A percentile compares a stretch with the other conserved stretches of the same genome.
These are phyloP conservation scores for Neurospora hispaniola DNA, from an alignment of 495 filamentous ascomycete species.

Conservation along the genomic window DNA sequence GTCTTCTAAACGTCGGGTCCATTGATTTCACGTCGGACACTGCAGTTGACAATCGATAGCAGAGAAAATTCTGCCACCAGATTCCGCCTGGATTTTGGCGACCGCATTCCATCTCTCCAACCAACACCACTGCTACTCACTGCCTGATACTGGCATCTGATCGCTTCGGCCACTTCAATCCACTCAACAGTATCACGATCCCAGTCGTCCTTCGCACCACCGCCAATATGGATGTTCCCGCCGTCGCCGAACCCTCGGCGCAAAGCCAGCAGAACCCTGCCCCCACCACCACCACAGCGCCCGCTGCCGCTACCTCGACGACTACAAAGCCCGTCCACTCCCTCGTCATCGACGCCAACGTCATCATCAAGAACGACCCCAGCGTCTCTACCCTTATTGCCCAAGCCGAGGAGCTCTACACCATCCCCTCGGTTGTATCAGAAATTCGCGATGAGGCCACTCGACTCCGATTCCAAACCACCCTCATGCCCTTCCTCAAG, in stretches of 20 bases:
- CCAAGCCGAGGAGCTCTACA: conserved; percentile 68
- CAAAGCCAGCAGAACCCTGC: conserved; percentile 14
- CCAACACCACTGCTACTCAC: background rate
- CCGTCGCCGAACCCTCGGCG: conserved; percentile 3
- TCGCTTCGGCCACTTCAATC: background rate
- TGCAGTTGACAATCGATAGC: background rate
- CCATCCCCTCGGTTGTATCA: conserved; percentile 72
- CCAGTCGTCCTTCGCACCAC: background rate
- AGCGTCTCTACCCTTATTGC: conserved; percentile 64
- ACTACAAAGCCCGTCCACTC: conserved; percentile 60
- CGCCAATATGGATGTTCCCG: conserved; percentile 8
- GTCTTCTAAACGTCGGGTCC: background rate
- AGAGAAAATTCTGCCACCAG: conserved; percentile 7
- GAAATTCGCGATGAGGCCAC: conserved; percentile 76
- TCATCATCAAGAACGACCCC: conserved; percentile 83
- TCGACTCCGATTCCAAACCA: conserved; percentile 66
- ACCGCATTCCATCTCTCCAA: background rate
- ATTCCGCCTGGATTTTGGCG: conserved; percentile 9
- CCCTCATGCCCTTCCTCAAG: conserved; percentile 73
- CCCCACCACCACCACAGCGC: conserved; percentile 12
- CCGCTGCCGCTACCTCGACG: background rate
- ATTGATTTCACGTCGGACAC: background rate
- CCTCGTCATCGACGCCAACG: conserved; percentile 81
- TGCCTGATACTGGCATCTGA: background rate
- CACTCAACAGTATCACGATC: background rate